phyloP scores from a whole-genome alignment of 2,329 filamentous ascomycete species.

The Proliferodiscus dingleyae region DNA sequence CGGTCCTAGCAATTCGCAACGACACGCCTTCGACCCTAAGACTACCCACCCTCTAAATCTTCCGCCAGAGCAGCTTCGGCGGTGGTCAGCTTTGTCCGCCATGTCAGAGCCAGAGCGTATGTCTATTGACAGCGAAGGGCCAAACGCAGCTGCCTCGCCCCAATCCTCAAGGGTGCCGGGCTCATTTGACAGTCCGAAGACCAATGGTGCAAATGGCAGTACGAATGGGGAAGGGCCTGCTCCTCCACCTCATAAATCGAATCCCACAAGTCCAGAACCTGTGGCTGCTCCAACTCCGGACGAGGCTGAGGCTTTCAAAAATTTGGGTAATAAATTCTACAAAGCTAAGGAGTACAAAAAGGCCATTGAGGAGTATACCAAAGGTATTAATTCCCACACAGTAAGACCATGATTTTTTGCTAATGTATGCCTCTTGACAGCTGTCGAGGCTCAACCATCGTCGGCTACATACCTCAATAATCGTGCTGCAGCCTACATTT shows the following conservation, averaged over 20 bases:
- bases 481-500: slow-evolving; percentile 90
- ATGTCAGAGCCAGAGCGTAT: slow-evolving; percentile 56
- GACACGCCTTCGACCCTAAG: slow-evolving; percentile 55
- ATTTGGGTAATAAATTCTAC: slow-evolving; percentile 92
- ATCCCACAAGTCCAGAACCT: slow-evolving; percentile 53
- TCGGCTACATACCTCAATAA: slow-evolving; percentile 92
- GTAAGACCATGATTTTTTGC: slow-evolving; percentile 7
- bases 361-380: slow-evolving; percentile 90
- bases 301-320: slow-evolving; percentile 88
- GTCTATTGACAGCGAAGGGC: slow-evolving; percentile 68
- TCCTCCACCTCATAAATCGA: slow-evolving; percentile 68
- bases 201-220: slow-evolving; percentile 38
- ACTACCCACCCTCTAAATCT: slow-evolving; percentile 85
- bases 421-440: slow-evolving; percentile 44
- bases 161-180: slow-evolving; percentile 40
- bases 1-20: slow-evolving; percentile 20
- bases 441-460: slow-evolving; percentile 79
- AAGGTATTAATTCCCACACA: slow-evolving; percentile 54
- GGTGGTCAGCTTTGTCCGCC: slow-evolving; percentile 63
- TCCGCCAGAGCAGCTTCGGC: slow-evolving; percentile 80
- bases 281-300: slow-evolving; percentile 43
- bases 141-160: slow-evolving; percentile 47
- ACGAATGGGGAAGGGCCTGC: slow-evolving; percentile 47
- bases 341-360: slow-evolving; percentile 86
- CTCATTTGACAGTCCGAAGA: slow-evolving; percentile 40